phyloP scores from a whole-genome alignment of 371 early-diverging fungal genomes.

The Apophysomyces ossiformis region DNA sequence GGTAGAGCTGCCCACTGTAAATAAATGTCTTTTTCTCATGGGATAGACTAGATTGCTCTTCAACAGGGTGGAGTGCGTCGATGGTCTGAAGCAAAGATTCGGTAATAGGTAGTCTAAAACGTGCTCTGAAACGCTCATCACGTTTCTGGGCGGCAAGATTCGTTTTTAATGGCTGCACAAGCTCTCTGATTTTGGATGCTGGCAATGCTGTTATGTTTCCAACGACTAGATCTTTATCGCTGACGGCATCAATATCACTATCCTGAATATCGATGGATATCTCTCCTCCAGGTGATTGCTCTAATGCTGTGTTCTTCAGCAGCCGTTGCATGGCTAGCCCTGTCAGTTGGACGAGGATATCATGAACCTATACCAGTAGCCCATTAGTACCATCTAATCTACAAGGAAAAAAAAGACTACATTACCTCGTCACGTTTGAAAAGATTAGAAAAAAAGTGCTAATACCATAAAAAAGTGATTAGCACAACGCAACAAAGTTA shows the following conservation, averaged over 20 bases:
- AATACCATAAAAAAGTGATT: background rate
- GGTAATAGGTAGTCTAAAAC: conserved; percentile 71
- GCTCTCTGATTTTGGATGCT: conserved; percentile 34
- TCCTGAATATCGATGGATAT: conserved; percentile 49
- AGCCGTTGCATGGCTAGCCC: conserved; percentile 88
- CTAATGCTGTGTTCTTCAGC: conserved; percentile 77
- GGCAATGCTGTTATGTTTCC: conserved; percentile 26
- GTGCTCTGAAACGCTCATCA: conserved; percentile 75
- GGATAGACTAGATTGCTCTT: background rate
- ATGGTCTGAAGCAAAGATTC: conserved; percentile 69
- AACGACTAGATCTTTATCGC: conserved; percentile 27
- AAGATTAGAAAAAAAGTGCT: conserved; percentile 92
- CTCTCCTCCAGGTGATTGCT: conserved; percentile 66
- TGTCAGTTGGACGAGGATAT: conserved; percentile 88
- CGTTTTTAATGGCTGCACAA: conserved; percentile 60
- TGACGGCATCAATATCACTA: conserved; percentile 37
- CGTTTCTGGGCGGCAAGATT: conserved; percentile 76
- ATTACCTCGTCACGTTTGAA: conserved; percentile 88
- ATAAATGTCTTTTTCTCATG: conserved; percentile 11
- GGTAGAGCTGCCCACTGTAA: conserved; percentile 68
- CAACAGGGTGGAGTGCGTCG: conserved; percentile 50
- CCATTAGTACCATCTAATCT: too few species aligned
- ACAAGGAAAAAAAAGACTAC: background rate
- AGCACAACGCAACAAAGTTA: background rate
- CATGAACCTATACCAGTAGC: conserved; percentile 63